Evolutionary conservation across 176 grass and related monocot species (phyloP).

Genomic region (Zoysia japonica): DNA sequence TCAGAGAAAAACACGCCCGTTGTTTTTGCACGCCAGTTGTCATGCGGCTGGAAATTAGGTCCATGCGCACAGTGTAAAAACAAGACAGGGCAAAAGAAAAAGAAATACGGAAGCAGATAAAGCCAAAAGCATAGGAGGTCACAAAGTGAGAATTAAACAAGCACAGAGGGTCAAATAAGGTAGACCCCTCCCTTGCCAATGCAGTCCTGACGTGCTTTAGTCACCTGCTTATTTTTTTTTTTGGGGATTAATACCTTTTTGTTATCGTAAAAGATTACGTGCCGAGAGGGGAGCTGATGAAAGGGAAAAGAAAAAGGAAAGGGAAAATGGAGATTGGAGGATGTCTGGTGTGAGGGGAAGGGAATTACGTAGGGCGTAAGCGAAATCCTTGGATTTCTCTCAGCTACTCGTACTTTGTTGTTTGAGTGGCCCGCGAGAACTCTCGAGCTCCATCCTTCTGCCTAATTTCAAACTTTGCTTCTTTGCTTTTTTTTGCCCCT

Average conservation of each 20-base stretch:
- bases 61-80: conserved; percentile 55
- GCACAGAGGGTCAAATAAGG: conserved; percentile 43
- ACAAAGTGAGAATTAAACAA: conserved; percentile 46
- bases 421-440: conserved; percentile 41
- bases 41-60: conserved; percentile 46
- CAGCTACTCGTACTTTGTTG: conserved; percentile 21
- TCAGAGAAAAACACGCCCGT: conserved; percentile 36
- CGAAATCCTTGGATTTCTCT: conserved; percentile 52
- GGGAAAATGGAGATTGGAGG: conserved; percentile 27
- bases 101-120: conserved; percentile 39
- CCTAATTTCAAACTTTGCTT: conserved; percentile 40
- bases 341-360: conserved; percentile 42
- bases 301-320: conserved; percentile 39
- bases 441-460: conserved; percentile 32
- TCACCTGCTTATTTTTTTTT: conserved; percentile 51
- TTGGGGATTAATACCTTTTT: conserved; percentile 43
- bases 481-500: conserved; percentile 14
- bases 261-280: conserved; percentile 52
- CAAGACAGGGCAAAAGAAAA: conserved; percentile 31
- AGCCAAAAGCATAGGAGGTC: conserved; percentile 57
- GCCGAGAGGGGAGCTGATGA: conserved; percentile 38
- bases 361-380: conserved; percentile 62
- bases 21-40: conserved; percentile 47
- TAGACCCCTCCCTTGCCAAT: conserved; percentile 54
- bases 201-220: conserved; percentile 66